Evolutionary conservation across 2,329 filamentous ascomycete species (phyloP), one percentile per base, ranked within the genome.

Genomic region (Claviceps pazoutovae): DNA sequence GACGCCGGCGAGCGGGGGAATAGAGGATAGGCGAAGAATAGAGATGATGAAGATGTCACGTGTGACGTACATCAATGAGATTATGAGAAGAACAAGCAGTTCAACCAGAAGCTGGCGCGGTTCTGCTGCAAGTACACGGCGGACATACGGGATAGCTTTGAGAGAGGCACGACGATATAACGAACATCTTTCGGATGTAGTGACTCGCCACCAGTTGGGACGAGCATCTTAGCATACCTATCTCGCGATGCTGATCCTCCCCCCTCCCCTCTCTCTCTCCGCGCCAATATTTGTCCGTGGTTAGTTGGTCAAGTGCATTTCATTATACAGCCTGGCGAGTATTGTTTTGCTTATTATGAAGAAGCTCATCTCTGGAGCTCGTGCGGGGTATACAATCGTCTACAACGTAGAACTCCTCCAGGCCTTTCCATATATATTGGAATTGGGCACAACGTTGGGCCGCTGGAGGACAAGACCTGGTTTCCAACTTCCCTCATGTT

Each of bases 51-150:
- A 30, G 93, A 98, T 68, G 86, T 97, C 61, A 97, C 91, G 7
- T 68, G 86, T 97, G 61, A 97, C 91, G 7, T 97, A 95, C 70
- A 98, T 98, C 79, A 98, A 98, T 71, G 19, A 19, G 19, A 19
- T 19, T 19, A 19, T 2, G 89, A 96, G 71, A 96, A 98, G 84
- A 98, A 98, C 76, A 97, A 97, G 76, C 89, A 96, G 76, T 98
- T 98, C 74, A 98, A 98, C 80, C 83, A 95, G 73, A 97, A 98
- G 73, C 74, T 98, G 68, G 76, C 85, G 51, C 78, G 93, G 58
- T 98, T 97, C 73, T 98, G 98, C 71, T 93, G 98, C 72, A 95
- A 95, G 74, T 98, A 98, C 69, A 98, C 93, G 46, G 82, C 86
- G 36, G 93, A 98, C 67, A 97, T 98, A 61, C 77, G 93, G 64